Base-by-base conservation (phyloP, 1,139 yeast genomes). In the Arxiozyma bovina region DNA sequence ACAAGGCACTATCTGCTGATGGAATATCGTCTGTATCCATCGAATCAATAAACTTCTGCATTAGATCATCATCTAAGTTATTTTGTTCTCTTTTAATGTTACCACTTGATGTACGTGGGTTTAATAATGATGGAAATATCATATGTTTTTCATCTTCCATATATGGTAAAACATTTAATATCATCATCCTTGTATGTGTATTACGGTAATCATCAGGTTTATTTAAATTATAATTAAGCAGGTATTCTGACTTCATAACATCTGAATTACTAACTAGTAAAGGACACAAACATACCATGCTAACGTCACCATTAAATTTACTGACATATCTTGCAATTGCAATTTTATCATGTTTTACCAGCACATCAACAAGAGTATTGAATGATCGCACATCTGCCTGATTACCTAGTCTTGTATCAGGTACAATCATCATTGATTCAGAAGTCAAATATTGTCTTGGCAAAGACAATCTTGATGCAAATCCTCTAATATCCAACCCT, bases 111-210 rank as follows among this genome's bases (percentile, higher is more conserved):
- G 72, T 70, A 30, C 61, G 65, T 21, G 73, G 60, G 4, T 73
- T 68, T 0, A 74, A 67, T 50, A 87, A 68, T 23, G 73, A 71
- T 0, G 87, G 84, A 60, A 87, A 85, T 49, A 74, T 74, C 18
- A 86, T 82, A 17, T 79, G 72, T 58, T 85, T 81, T 60, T 82
- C 85, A 65, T 91, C 97, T 61, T 89, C 96, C 41, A 78, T 77
- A 68, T 80, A 87, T 0, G 97, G 96, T n/a, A 90, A 66, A 46
- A 83, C 73, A 7, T 70, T 68, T 54, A 76, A 60, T 2, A 77
- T 63, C 44, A 81, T 65, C 0, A 66, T 65, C 38, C 70, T 55
- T n/a, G 53, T 50, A 5, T 27, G 21, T 44, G 55, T 17, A 25
- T 23, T 3, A 4, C 20, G 17, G 15, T 22, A 42, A n/a, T 15